These are phyloP conservation scores for Akebia trifoliata DNA, from an alignment of 164 flowering plant species.

Conservation along the genomic window DNA sequence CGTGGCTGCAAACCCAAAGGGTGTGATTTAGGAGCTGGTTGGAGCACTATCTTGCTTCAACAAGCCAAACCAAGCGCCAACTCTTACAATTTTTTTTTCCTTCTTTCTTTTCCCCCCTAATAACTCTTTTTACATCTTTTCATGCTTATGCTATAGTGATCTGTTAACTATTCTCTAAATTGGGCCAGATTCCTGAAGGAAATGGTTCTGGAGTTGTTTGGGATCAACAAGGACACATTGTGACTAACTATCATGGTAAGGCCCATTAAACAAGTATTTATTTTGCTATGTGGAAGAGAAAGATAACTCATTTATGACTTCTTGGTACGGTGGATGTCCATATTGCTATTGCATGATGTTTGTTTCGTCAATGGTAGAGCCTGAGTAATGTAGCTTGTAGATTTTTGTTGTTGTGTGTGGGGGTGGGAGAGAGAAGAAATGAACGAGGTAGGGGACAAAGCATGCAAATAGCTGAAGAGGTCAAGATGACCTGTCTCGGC, in stretches of 20 bases:
- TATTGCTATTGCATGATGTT: background rate
- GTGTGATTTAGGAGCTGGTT: background rate
- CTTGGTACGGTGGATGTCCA: background rate
- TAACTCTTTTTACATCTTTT: background rate
- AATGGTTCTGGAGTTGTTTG: slow-evolving; percentile 98
- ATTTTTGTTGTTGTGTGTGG: no score
- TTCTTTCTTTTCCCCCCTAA: background rate
- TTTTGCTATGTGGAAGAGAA: background rate
- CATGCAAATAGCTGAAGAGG: no score
- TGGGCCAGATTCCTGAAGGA: slow-evolving; percentile 88
- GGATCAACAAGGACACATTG: slow-evolving; percentile 85
- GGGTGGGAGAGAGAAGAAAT: no score
- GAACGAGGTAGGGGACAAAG: no score
- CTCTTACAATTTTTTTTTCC: background rate
- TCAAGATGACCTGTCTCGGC: no score
- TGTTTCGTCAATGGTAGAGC: background rate
- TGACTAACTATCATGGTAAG: slow-evolving; percentile 95
- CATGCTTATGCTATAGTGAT: slow-evolving; percentile 4
- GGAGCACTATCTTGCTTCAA: background rate
- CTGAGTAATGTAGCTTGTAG: background rate
- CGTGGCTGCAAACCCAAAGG: background rate
- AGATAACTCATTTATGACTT: background rate
- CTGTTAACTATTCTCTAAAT: slow-evolving; percentile 1
- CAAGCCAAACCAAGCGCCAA: background rate
- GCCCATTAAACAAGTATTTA: background rate